These are phyloP conservation scores for Kodamaea anthophila DNA, from an alignment of 1,139 yeast species.

Conservation along the genomic window DNA sequence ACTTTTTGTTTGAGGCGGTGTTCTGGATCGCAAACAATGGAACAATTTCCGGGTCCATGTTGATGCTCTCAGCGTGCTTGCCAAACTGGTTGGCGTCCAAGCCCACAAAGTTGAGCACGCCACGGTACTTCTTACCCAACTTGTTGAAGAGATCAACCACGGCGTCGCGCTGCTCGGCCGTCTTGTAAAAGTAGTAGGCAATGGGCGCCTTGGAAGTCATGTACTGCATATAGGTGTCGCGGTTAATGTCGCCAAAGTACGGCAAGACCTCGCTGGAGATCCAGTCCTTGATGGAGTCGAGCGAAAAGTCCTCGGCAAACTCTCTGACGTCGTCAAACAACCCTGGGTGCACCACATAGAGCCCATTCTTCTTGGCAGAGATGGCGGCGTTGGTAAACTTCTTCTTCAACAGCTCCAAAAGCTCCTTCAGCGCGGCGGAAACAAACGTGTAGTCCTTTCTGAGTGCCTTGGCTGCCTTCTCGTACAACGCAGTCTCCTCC, in stretches of 20 bases:
- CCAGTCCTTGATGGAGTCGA: constrained; percentile 45
- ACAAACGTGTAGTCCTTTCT: constrained; percentile 52
- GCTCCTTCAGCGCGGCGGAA: constrained; percentile 44
- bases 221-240: constrained; percentile 72
- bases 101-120: constrained; percentile 81
- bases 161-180: constrained; percentile 58
- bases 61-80: constrained; percentile 82
- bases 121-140: constrained; percentile 71
- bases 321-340: constrained; percentile 27
- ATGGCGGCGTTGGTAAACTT: constrained; percentile 10
- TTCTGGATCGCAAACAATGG: constrained; percentile 92
- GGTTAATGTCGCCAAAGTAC: constrained; percentile 83
- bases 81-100: constrained; percentile 80
- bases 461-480: constrained; percentile 13
- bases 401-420: constrained; percentile 37
- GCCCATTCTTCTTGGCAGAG: constrained; percentile 34
- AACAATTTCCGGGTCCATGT: constrained; percentile 73
- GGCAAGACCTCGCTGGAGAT: constrained; percentile 72
- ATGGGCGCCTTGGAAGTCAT: constrained; percentile 70
- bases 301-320: constrained; percentile 17
- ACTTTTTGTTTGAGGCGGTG: constrained; percentile 60
- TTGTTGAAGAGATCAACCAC: constrained; percentile 48
- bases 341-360: constrained; percentile 41
- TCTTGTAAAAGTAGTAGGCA: constrained; percentile 80
- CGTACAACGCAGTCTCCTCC: constrained; percentile 8